Evolutionary conservation across 441 rosid species (phyloP).

Genomic region (Erysimum cheiri): DNA sequence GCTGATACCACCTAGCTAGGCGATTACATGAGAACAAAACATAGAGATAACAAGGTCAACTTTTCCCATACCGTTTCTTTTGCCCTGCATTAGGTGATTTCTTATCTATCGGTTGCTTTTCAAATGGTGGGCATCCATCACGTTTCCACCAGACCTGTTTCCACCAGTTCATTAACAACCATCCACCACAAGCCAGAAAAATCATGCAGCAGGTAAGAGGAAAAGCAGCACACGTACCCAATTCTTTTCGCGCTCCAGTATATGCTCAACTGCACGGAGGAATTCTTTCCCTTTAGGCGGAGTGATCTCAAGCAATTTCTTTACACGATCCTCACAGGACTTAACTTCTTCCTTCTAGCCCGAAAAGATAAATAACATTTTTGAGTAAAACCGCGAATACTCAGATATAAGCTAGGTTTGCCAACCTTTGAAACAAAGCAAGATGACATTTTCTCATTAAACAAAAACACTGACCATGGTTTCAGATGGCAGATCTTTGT

Average conservation of each 20-base stretch:
- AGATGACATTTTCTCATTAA: constrained; percentile 17
- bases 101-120: constrained; percentile 80
- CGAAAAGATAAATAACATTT: constrained; percentile 14
- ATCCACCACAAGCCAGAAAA: constrained; percentile 23
- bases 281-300: constrained; percentile 94
- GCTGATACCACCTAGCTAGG: constrained; percentile 7
- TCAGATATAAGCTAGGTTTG: constrained; percentile 16
- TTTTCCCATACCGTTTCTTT: constrained; percentile 70
- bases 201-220: constrained; percentile 17
- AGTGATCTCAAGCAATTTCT: constrained; percentile 87
- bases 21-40: constrained; percentile 19
- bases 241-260: constrained; percentile 92
- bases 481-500: constrained; percentile 91
- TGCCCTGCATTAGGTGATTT: constrained; percentile 66
- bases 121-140: constrained; percentile 97
- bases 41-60: constrained; percentile 4
- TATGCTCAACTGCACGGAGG: constrained; percentile 84
- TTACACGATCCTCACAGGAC: constrained; percentile 86
- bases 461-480: constrained; percentile 78
- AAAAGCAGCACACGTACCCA: constrained; percentile 65
- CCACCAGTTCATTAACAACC: constrained; percentile 21
- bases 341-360: constrained; percentile 90
- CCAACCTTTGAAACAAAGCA: constrained; percentile 32
- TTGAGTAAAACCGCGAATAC: constrained; percentile 19
- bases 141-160: constrained; percentile 98